These are phyloP conservation scores for Mortierella sp. DNA, from an alignment of 371 early-diverging fungal genomes.

Conservation along the genomic window DNA sequence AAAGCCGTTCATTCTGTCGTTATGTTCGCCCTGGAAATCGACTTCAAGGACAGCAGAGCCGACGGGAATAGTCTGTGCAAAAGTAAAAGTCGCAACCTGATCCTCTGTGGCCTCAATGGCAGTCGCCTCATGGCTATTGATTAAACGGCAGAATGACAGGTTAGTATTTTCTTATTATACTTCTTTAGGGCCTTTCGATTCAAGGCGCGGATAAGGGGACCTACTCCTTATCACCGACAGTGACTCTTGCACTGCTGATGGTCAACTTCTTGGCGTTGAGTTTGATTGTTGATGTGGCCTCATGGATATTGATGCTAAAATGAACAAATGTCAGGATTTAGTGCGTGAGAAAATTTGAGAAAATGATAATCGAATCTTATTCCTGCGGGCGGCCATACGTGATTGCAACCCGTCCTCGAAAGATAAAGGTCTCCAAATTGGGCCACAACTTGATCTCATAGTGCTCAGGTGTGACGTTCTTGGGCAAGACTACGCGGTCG, in stretches of 20 bases:
- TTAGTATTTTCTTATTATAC: neutral
- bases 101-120: conserved; percentile 57
- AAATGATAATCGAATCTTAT: neutral
- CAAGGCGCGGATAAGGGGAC: neutral
- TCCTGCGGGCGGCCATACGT: conserved; percentile 8
- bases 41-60: conserved; percentile 67
- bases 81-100: conserved; percentile 70
- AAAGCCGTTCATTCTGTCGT: conserved; percentile 89
- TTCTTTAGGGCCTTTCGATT: neutral
- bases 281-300: conserved; percentile 65
- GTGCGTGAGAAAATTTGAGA: neutral
- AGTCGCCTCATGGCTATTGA: conserved; percentile 57
- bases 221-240: conserved; percentile 18
- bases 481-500: conserved; percentile 76
- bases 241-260: conserved; percentile 52
- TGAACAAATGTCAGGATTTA: neutral
- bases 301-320: conserved; percentile 60
- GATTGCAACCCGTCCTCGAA: conserved; percentile 63
- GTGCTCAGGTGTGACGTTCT: conserved; percentile 77
- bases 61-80: conserved; percentile 62
- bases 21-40: conserved; percentile 76
- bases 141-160: too few species aligned
- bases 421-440: conserved; percentile 73
- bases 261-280: conserved; percentile 71
- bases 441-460: conserved; percentile 80